These are phyloP conservation scores for Suillus variegatus DNA, from an alignment of 768 basidiomycete genomes.

Conservation along the genomic window DNA sequence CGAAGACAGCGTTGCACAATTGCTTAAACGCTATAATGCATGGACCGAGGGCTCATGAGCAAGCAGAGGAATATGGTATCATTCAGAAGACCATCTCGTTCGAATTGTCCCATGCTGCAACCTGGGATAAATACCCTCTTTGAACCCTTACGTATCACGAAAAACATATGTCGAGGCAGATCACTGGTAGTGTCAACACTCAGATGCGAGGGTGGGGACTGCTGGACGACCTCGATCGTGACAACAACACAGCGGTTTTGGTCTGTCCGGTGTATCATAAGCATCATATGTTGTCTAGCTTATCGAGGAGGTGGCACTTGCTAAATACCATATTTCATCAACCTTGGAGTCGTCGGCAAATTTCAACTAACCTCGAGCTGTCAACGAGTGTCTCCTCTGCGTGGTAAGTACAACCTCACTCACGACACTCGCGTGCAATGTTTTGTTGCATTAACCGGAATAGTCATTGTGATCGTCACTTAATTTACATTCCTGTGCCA, in stretches of 20 bases:
- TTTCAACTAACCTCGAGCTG: neutral
- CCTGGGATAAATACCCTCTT: too few species aligned
- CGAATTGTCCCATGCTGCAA: too few species aligned
- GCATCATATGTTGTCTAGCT: neutral
- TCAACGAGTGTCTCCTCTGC: neutral
- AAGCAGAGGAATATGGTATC: neutral
- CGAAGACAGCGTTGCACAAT: conserved; percentile 80
- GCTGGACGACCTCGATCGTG: neutral
- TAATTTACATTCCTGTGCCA: neutral
- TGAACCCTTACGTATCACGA: too few species aligned
- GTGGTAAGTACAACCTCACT: neutral
- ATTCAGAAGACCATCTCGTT: too few species aligned
- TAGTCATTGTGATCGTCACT: too few species aligned
- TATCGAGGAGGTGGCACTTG: neutral
- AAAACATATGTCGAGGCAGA: neutral
- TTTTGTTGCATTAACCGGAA: neutral
- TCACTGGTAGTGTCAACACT: too few species aligned
- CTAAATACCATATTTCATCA: neutral
- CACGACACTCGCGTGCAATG: neutral
- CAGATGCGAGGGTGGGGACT: neutral
- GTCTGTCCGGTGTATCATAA: neutral
- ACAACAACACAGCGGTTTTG: neutral
- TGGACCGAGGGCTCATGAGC: conserved; percentile 52
- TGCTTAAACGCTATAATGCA: conserved; percentile 68
- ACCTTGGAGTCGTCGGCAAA: neutral